Evolutionary conservation across 139 green algal genomes (phyloP), one percentile per base, ranked within the genome.

Genomic region (Gonium pectorale): DNA sequence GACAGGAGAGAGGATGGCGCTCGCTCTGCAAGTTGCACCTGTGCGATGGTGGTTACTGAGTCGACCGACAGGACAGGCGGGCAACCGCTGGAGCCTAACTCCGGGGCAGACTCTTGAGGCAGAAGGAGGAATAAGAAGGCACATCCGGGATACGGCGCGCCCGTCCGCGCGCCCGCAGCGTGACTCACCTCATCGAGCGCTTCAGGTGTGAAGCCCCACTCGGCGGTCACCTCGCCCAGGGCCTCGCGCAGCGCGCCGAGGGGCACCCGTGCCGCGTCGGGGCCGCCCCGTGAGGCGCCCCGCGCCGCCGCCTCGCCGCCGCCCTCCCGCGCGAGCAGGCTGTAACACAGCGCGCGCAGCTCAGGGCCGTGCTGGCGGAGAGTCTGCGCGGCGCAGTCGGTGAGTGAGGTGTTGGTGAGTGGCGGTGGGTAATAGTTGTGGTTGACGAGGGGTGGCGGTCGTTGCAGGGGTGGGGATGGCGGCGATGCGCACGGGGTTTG

Each of bases 291-390:
- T 9, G 49, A 5, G 17, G 6, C 70, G 49, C 9, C 46, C 22
- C 44, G 26, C 24, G 38, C 73, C 17, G 49, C 19, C 46, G 71
- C 19, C 68, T 38, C 35, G n/a, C 31, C 44, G 56, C 31, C 46
- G n/a, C 43, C 62, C 21, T 64, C 46, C 5, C 46, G 62, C 0
- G 63, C 49, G 35, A 71, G 56, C 37, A 85, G 46, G 49, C 64
- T 67, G 79, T 69, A 85, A 49, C 51, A 75, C 79, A 85, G 35
- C n/a, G 79, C 79, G 17, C 79, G 46, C 46, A 85, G 79, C 79
- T 85, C 79, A 29, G 63, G 79, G 49, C 79, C 64, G 79, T 85
- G 79, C 66, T 77, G 64, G 11, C 79, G 79, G 24, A 85, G 79
- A 21, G 79, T 62, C 77, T 83, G 77, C 2, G 43, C 0, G 19